A percentile compares a stretch with the other conserved stretches of the same genome.
Evolutionary conservation across 306 rosid genomes (phyloP).

Genomic region (Prunus davidiana): DNA sequence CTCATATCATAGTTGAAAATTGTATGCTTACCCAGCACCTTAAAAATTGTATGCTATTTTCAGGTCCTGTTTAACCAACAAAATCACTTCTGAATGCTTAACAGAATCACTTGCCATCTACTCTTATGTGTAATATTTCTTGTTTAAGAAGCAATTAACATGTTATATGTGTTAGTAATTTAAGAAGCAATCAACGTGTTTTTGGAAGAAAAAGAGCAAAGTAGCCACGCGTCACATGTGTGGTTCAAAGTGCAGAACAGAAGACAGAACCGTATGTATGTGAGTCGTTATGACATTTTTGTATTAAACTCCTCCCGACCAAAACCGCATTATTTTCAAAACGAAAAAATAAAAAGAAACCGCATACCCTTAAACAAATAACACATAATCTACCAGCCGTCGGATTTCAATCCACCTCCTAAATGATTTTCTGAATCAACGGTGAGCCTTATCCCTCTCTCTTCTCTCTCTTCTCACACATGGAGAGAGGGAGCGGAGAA

Average conservation of each 20-base stretch:
- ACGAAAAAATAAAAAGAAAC: background rate
- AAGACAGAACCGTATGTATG: background rate
- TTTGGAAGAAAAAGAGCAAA: background rate
- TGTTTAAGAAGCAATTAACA: too few relatives aligned
- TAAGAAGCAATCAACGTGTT: background rate
- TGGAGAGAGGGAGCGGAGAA: slow-evolving; percentile 32
- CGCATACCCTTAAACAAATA: slow-evolving; percentile 1
- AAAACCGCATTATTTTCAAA: background rate
- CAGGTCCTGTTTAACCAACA: too few relatives aligned
- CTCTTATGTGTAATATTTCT: too few relatives aligned
- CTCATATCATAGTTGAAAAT: too few relatives aligned
- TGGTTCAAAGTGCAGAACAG: background rate
- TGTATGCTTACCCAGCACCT: too few relatives aligned
- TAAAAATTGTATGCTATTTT: background rate
- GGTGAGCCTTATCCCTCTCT: slow-evolving; percentile 34
- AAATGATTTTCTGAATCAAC: slow-evolving; percentile 34
- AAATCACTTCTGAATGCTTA: too few relatives aligned
- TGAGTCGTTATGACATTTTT: background rate
- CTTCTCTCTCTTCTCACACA: slow-evolving; percentile 19
- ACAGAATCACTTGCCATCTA: too few relatives aligned
- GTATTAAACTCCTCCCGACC: background rate
- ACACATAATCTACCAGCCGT: slow-evolving; percentile 29
- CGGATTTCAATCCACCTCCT: slow-evolving; percentile 35
- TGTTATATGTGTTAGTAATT: too few relatives aligned
- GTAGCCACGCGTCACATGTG: slow-evolving; percentile 2